phyloP scores from a whole-genome alignment of 192 early-diverging fungal genomes.

The Linnemannia hyalina region DNA sequence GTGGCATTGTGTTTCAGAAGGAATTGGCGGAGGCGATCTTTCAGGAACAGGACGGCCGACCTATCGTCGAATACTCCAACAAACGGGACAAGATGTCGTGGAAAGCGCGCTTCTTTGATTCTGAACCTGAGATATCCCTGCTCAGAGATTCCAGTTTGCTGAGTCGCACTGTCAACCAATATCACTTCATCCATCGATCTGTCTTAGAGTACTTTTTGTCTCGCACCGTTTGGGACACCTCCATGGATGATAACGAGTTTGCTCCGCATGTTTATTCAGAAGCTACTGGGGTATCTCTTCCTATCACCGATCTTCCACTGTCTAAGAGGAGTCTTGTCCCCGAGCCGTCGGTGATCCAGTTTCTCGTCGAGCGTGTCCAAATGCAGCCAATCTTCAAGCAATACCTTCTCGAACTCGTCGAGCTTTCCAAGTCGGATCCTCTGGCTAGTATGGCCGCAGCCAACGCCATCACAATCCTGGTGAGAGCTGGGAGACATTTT shows the following conservation, averaged over 20 bases:
- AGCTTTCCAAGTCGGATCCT: not conserved
- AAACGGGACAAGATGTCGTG: not conserved
- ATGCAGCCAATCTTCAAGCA: not conserved
- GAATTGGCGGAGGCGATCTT: not conserved
- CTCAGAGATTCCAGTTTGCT: not conserved
- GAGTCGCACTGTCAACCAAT: not conserved
- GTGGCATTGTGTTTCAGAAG: not conserved
- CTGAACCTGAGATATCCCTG: too few relatives aligned
- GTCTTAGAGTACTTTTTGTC: not conserved
- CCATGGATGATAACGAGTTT: not conserved
- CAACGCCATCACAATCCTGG: conserved; percentile 3
- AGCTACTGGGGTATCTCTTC: not conserved
- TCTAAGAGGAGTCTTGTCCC: not conserved
- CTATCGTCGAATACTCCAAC: not conserved
- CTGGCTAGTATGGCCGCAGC: not conserved
- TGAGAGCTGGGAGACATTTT: conserved; percentile 9
- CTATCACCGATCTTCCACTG: not conserved
- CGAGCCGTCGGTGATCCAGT: not conserved
- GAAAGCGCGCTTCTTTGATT: not conserved
- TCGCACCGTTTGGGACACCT: not conserved
- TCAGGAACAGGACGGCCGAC: not conserved
- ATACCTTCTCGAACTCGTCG: not conserved
- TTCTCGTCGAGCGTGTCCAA: not conserved
- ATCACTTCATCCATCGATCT: not conserved
- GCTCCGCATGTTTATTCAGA: not conserved